Conservation (phyloP, 176 grass and related monocot genomes). For the Coix lacrymajobi region DNA sequence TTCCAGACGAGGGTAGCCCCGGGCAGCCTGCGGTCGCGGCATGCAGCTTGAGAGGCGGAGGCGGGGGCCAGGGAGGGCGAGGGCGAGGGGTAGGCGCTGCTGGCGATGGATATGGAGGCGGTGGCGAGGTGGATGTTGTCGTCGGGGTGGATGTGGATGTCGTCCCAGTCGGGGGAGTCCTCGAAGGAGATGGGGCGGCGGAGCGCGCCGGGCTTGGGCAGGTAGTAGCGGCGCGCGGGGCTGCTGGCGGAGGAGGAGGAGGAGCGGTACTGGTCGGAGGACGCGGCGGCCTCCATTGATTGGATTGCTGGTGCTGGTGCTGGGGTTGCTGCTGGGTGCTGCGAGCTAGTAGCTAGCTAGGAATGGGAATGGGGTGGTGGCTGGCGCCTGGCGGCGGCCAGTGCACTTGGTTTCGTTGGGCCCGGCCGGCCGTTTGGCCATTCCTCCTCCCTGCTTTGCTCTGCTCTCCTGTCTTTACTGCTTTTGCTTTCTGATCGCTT, state of each 20-base stretch:
- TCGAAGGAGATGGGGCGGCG: constrained; percentile 80
- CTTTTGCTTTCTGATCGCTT: not conserved
- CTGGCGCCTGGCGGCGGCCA: too few relatives aligned
- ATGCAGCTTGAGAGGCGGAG: constrained; percentile 8
- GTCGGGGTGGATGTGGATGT: constrained; percentile 62
- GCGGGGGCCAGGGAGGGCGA: constrained; percentile 30
- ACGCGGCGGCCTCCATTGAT: constrained; percentile 38
- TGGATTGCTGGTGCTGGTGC: too few relatives aligned
- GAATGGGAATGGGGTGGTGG: too few relatives aligned
- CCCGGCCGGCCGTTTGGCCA: too few relatives aligned
- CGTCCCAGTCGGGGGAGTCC: constrained; percentile 98
- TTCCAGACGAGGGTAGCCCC: constrained; percentile 88
- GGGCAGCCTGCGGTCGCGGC: constrained; percentile 61
- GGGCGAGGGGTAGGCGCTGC: constrained; percentile 57
- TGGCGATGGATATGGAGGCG: constrained; percentile 44
- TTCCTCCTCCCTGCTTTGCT: too few relatives aligned
- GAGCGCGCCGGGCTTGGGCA: constrained; percentile 49
- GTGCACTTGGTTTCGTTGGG: too few relatives aligned
- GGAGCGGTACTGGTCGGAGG: constrained; percentile 73
- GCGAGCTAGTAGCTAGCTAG: too few relatives aligned
- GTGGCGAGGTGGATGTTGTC: constrained; percentile 46
- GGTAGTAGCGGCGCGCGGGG: constrained; percentile 59
- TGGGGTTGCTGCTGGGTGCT: too few relatives aligned
- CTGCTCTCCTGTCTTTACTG: not conserved
- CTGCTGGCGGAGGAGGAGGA: constrained; percentile 83